Evolutionary conservation across 176 grass and related monocot species (phyloP), one percentile per base, ranked within the genome.

Genomic region (Oryza longistaminata): DNA sequence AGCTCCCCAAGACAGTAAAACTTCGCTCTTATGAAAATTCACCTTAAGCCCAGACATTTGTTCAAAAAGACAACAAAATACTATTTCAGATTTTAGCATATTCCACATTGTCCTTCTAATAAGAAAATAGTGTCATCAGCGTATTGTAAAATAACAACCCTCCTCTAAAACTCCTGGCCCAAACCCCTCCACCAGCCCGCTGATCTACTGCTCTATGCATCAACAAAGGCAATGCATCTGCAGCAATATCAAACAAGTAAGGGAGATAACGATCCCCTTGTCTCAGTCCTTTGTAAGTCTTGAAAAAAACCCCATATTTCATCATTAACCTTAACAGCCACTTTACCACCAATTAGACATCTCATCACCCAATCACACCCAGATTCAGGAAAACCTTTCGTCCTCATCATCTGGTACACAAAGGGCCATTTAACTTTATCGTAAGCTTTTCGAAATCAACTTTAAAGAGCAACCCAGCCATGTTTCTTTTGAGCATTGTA

Each of bases 221-320:
- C 2, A 61, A 9, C 6, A 8, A 3, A 2, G 55, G 3, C 2
- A 61, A 3, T 7, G 55, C 55, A n/a, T 61, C 21, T 1, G 7
- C 55, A n/a, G 55, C 16, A 6, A 61, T 3, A 2, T 62, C n/a
- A 24, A 62, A 62, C 0, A 62, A 62, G 7, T 0, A 62, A 7
- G 0, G n/a, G n/a, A 1, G n/a, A 62, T 0, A 62, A 2, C 0
- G 60, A 11, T 62, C 60, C 0, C 52, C 52, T 0, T 55, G 52
- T 0, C 52, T 55, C 6, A 55, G 6, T 5, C 52, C 16, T 7
- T 24, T n/a, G 3, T 22, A 2, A 2, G 58, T 22, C 0, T 24
- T 24, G 8, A 3, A 62, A 62, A 0, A 2, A 62, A 3, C 1
- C 0, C 0, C 58, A 21, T 0, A 62, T 2, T 0, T 24, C 8